Conservation (phyloP, 768 basidiomycete genomes). For the Hygrophoropsis aurantiaca region DNA sequence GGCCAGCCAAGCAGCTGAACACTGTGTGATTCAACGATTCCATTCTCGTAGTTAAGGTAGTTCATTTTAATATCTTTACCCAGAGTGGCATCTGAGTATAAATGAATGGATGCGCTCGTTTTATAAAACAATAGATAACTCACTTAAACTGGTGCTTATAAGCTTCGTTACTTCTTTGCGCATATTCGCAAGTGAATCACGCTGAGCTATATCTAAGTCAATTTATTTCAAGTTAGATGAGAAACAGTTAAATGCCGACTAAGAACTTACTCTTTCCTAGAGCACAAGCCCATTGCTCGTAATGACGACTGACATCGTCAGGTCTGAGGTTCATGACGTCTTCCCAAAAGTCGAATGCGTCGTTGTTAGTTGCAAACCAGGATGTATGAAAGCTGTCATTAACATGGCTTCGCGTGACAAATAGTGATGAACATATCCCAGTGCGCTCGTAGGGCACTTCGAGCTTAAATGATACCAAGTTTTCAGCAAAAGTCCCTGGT, state of each 20-base stretch:
- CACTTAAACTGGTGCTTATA: no score
- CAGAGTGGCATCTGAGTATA: no score
- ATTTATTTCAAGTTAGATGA: background rate
- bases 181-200: background rate
- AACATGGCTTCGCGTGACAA: background rate
- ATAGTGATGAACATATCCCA: background rate
- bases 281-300: conserved; percentile 4
- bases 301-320: background rate
- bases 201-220: background rate
- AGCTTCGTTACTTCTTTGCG: background rate
- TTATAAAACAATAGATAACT: no score
- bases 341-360: background rate
- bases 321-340: background rate
- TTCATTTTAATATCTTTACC: conserved; percentile 7
- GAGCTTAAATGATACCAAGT: background rate
- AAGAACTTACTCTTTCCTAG: background rate
- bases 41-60: conserved; percentile 11
- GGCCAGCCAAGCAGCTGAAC: conserved; percentile 18
- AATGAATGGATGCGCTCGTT: no score
- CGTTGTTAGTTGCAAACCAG: conserved; percentile 1
- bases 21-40: conserved; percentile 9
- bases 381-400: background rate
- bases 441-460: background rate
- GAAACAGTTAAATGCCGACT: background rate
- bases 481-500: background rate